These are phyloP conservation scores for Prunus mongolica DNA, from an alignment of 306 rosid genomes.

Conservation along the genomic window DNA sequence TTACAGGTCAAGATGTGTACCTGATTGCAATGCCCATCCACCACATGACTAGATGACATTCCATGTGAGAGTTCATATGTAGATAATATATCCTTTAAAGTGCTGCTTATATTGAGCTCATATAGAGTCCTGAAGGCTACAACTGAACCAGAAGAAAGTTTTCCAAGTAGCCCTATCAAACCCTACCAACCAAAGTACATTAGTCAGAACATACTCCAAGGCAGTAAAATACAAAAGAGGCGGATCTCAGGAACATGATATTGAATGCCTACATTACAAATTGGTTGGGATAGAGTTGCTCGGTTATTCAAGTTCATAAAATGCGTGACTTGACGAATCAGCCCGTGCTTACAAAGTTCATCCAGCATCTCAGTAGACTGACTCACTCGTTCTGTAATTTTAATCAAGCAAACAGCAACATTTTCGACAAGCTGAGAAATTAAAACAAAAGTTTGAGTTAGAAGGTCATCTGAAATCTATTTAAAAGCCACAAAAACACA, in stretches of 20 bases:
- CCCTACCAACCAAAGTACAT: slow-evolving; percentile 56
- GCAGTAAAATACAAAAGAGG: slow-evolving; percentile 17
- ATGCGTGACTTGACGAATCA: slow-evolving; percentile 68
- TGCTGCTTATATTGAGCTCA: slow-evolving; percentile 74
- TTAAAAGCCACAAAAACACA: not conserved
- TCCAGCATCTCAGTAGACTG: slow-evolving; percentile 74
- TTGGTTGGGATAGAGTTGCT: slow-evolving; percentile 54
- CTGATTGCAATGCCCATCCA: slow-evolving; percentile 80
- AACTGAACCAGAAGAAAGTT: slow-evolving; percentile 78
- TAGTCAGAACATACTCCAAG: slow-evolving; percentile 24
- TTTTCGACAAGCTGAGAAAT: slow-evolving; percentile 79
- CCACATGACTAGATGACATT: slow-evolving; percentile 54
- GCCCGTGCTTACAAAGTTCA: slow-evolving; percentile 75
- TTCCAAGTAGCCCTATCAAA: slow-evolving; percentile 77
- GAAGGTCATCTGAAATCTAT: slow-evolving; percentile 14
- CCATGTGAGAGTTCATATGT: slow-evolving; percentile 64
- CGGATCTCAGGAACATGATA: slow-evolving; percentile 1
- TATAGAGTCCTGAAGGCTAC: slow-evolving; percentile 71
- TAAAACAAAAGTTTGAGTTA: slow-evolving; percentile 9
- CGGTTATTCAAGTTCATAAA: slow-evolving; percentile 63
- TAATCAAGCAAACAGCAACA: slow-evolving; percentile 78
- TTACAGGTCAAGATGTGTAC: slow-evolving; percentile 39
- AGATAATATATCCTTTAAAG: slow-evolving; percentile 67
- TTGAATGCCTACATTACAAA: slow-evolving; percentile 55
- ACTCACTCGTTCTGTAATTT: slow-evolving; percentile 65